phyloP scores from a whole-genome alignment of 164 flowering plant genomes.

The Echeveria elegans region DNA sequence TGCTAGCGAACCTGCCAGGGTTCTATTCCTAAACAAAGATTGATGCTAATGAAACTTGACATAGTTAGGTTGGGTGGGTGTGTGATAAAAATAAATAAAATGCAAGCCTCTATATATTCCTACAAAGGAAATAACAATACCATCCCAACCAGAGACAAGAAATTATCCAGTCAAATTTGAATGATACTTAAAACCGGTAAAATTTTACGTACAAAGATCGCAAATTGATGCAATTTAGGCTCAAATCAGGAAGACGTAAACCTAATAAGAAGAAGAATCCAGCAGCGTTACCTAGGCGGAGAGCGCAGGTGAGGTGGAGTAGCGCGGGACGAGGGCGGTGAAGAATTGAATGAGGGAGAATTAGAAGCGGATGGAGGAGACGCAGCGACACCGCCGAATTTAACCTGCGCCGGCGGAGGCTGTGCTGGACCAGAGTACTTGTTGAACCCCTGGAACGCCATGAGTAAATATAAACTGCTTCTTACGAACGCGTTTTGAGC shows the following conservation, averaged over 20 bases:
- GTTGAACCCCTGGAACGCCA: neutral
- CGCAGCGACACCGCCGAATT: conserved; percentile 14
- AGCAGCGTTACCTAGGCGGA: neutral
- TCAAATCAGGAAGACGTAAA: neutral
- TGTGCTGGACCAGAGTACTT: neutral
- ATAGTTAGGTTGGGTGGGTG: no score
- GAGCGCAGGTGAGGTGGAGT: conserved; percentile 5
- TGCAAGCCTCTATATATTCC: neutral
- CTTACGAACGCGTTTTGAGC: no score
- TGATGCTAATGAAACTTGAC: no score
- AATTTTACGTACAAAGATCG: neutral
- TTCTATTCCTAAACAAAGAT: no score
- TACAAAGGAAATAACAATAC: neutral
- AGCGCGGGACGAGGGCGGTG: conserved; percentile 1
- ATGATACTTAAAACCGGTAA: neutral
- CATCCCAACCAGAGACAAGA: neutral
- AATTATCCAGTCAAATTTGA: neutral
- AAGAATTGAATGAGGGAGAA: neutral
- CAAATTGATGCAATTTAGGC: neutral
- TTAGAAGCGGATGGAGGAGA: conserved; percentile 11
- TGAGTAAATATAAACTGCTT: neutral
- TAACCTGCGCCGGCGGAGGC: neutral
- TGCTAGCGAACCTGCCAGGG: no score
- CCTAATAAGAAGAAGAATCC: neutral
- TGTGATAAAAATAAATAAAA: neutral